A percentile compares a stretch with the other conserved stretches of the same genome.
Evolutionary conservation across 768 basidiomycete species (phyloP).

Genomic region (Mycena latifolia): DNA sequence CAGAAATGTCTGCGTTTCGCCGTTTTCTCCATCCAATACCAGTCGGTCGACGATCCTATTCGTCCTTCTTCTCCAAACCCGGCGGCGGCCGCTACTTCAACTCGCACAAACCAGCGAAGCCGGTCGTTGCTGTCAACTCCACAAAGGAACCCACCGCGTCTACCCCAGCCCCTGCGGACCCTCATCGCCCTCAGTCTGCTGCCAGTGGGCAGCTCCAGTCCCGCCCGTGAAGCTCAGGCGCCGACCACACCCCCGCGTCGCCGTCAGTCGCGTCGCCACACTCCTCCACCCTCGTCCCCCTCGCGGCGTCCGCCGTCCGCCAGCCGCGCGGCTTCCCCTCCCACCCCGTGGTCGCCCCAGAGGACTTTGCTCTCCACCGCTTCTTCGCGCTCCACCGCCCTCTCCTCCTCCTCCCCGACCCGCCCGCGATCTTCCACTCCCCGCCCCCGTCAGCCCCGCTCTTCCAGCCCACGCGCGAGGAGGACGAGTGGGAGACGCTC

Average conservation of each 20-base stretch:
- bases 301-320: slow-evolving; percentile 27
- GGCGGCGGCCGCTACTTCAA: slow-evolving; percentile 83
- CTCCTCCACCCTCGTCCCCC: slow-evolving; percentile 23
- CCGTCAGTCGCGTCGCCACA: slow-evolving; percentile 34
- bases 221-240: slow-evolving; percentile 17
- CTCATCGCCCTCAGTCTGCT: not conserved
- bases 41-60: slow-evolving; percentile 71
- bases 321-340: slow-evolving; percentile 37
- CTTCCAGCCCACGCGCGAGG: slow-evolving; percentile 36
- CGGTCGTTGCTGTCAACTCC: slow-evolving; percentile 48
- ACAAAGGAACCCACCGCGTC: slow-evolving; percentile 44
- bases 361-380: slow-evolving; percentile 84
- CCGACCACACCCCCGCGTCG: not conserved
- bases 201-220: slow-evolving; percentile 10
- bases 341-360: slow-evolving; percentile 71
- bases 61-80: slow-evolving; percentile 84
- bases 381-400: slow-evolving; percentile 90
- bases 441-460: slow-evolving; percentile 44
- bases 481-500: slow-evolving; percentile 40
- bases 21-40: slow-evolving; percentile 63
- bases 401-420: slow-evolving; percentile 75
- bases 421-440: slow-evolving; percentile 63
- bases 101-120: slow-evolving; percentile 75
- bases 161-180: slow-evolving; percentile 37
- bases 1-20: slow-evolving; percentile 68